Evolutionary conservation across 1,139 yeast species (phyloP), one percentile per base, ranked within the genome.

Genomic region (Tardiomyces blankii): DNA sequence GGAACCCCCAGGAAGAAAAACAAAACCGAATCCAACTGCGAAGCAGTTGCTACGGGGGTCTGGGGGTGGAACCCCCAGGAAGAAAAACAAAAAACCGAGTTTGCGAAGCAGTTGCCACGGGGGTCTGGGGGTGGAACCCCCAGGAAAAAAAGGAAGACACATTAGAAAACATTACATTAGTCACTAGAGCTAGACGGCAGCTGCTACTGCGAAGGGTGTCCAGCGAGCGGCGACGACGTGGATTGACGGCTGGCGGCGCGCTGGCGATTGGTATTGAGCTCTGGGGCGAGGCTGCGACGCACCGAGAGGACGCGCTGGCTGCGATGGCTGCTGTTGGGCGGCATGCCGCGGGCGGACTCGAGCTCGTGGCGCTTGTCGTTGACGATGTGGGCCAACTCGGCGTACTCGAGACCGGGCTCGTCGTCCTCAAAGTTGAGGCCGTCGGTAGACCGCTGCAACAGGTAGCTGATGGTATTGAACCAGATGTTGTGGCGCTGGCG

Each of bases 401-500:
- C 19, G 11, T 16, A n/a, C 39, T 35, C 39, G 3, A 14, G 9
- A 12, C 19, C 39, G 4, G 19, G 19, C 19, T 35, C 39, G 9
- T 14, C 39, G 19, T 35, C 39, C 9, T 35, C 39, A 12, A 35
- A 16, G 4, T 4, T 3, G 6, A 35, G 21, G 7, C 39, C 39
- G 3, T 35, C 39, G 19, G 39, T 16, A 4, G 19, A 14, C 5
- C 39, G 73, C 59, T 79, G 80, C 41, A 87, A 70, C 68, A 89
- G 67, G 59, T 83, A 88, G 50, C 85, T 75, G 54, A 91, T 69
- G 0, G 96, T 86, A 57, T 86, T 83, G 63, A 74, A 82, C 98
- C 98, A 91, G 45, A 88, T 80, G 58, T 86, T 87, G 62, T 91
- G 97, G 44, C 96, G 78, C 55, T 81, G 82, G 59, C 94, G 75